A percentile compares a stretch with the other conserved stretches of the same genome.
These are phyloP conservation scores for Triticum turgidum DNA, from an alignment of 176 grass and related monocot species.

Conservation along the genomic window DNA sequence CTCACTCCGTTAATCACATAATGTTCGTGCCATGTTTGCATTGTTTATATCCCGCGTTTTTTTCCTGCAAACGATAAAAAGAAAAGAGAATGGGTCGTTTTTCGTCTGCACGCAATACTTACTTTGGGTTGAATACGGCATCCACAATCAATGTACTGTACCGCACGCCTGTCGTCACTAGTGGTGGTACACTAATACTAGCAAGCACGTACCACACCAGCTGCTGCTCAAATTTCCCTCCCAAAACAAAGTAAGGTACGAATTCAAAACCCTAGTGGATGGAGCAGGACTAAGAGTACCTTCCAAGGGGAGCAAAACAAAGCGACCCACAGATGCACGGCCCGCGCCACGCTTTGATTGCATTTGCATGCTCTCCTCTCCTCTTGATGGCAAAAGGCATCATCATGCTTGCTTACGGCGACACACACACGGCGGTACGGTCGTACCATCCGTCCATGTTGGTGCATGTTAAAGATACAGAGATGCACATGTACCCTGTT, in stretches of 20 bases:
- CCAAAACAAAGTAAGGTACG: not conserved
- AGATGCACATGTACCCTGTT: not conserved
- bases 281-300: not conserved
- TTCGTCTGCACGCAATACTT: not conserved
- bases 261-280: not conserved
- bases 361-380: not conserved
- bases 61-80: too few species aligned
- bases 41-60: too few species aligned
- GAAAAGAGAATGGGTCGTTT: not conserved
- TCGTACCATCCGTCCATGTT: not conserved
- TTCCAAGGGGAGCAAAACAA: not conserved
- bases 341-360: not conserved
- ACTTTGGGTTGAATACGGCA: not conserved
- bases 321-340: not conserved
- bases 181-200: not conserved
- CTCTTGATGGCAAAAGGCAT: slow-evolving; percentile 11
- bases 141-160: not conserved
- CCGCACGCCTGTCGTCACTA: not conserved
- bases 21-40: too few species aligned
- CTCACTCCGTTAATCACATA: too few species aligned
- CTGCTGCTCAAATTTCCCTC: not conserved
- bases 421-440: not conserved
- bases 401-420: slow-evolving; percentile 4
- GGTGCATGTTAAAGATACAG: not conserved
- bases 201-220: too few species aligned